Percentiles rank a stretch among this genome's conserved stretches.
Evolutionary conservation across 345 rosid species (phyloP).

Genomic region (Populus davidiana): DNA sequence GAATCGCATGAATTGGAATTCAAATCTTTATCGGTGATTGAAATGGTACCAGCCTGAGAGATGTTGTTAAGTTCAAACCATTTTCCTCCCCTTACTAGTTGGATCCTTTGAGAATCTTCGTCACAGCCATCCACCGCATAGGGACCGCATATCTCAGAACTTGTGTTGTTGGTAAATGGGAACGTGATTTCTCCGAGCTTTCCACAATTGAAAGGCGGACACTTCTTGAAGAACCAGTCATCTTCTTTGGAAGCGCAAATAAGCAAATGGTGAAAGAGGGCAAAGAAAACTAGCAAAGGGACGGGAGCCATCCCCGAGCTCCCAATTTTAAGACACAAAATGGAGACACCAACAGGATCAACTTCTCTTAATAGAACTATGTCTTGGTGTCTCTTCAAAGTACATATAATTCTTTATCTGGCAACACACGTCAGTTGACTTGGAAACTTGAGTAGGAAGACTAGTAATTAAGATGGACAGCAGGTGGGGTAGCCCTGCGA

Average conservation of each 20-base stretch:
- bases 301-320: not conserved
- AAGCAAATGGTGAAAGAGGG: not conserved
- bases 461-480: not conserved
- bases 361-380: no score
- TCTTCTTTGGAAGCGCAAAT: no score
- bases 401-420: not conserved
- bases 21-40: conserved; percentile 16
- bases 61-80: conserved; percentile 26
- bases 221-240: not conserved
- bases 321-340: not conserved
- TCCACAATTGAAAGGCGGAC: conserved; percentile 29
- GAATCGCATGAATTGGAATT: conserved; percentile 13
- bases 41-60: conserved; percentile 24
- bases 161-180: conserved; percentile 18
- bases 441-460: not conserved
- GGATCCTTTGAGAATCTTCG: conserved; percentile 1
- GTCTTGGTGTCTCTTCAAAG: not conserved
- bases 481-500: not conserved
- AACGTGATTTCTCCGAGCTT: not conserved
- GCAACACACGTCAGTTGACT: not conserved
- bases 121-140: conserved; percentile 17
- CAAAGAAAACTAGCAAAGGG: not conserved
- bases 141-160: conserved; percentile 23
- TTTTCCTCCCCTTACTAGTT: conserved; percentile 17
- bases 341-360: not conserved